A percentile compares a stretch with the other conserved stretches of the same genome.
Evolutionary conservation across 176 grass and related monocot species (phyloP).

Genomic region (Oryza officinalis): DNA sequence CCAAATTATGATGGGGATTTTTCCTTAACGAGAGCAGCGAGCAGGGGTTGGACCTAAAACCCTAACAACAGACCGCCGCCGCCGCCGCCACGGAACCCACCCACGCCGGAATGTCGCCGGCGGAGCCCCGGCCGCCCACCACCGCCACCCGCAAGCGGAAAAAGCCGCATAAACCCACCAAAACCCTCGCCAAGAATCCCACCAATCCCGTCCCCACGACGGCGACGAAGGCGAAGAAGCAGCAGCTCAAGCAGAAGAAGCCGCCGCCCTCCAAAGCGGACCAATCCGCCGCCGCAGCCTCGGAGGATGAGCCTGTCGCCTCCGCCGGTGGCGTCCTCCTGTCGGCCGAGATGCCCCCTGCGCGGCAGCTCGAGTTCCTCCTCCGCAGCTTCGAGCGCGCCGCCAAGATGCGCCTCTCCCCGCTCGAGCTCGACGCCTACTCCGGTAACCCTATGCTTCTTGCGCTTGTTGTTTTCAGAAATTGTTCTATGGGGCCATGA

Average conservation of each 20-base stretch:
- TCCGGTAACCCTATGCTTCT: conserved; percentile 47
- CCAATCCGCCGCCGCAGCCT: background rate
- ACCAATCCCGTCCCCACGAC: background rate
- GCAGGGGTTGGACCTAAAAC: background rate
- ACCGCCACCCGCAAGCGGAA: conserved; percentile 33
- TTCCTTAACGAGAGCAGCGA: background rate
- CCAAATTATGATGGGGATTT: background rate
- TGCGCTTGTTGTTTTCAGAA: background rate
- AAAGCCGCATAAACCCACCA: conserved; percentile 38
- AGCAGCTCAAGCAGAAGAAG: conserved; percentile 39
- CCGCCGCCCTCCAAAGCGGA: conserved; percentile 1
- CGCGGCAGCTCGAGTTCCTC: conserved; percentile 72
- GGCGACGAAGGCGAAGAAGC: conserved; percentile 25
- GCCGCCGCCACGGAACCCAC: too few relatives aligned
- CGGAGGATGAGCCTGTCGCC: background rate
- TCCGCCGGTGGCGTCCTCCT: conserved; percentile 16
- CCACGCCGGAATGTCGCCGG: conserved; percentile 27
- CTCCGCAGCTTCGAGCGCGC: conserved; percentile 75
- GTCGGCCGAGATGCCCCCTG: conserved; percentile 43
- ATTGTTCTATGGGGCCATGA: background rate
- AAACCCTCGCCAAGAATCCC: conserved; percentile 34
- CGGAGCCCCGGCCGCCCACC: conserved; percentile 5
- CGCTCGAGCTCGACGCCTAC: conserved; percentile 82
- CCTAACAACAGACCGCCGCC: background rate
- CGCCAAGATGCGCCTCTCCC: conserved; percentile 80